These are phyloP conservation scores for Avena sativa DNA, from an alignment of 176 grass and related monocot species.

Conservation along the genomic window DNA sequence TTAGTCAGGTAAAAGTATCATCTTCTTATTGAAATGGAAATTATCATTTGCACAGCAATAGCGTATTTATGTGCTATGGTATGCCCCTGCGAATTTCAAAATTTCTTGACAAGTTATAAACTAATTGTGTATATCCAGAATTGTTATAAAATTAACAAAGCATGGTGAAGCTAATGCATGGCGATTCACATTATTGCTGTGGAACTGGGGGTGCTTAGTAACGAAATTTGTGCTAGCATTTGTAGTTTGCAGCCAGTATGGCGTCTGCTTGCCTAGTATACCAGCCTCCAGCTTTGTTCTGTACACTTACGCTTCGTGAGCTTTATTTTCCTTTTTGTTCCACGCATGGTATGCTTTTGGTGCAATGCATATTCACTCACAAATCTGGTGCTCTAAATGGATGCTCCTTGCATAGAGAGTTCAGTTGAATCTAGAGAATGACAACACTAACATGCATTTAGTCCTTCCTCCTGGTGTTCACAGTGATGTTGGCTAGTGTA, in stretches of 20 bases:
- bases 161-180: background rate
- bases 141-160: constrained; percentile 4
- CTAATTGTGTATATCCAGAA: background rate
- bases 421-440: constrained; percentile 28
- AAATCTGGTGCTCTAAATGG: background rate
- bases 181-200: background rate
- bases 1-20: constrained; percentile 66
- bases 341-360: background rate
- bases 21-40: constrained; percentile 45
- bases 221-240: constrained; percentile 1
- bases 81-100: background rate
- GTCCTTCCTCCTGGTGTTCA: constrained; percentile 5
- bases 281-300: constrained; percentile 1
- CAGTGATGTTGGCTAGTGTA: background rate
- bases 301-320: background rate
- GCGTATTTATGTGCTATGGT: constrained; percentile 9
- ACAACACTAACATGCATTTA: background rate
- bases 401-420: background rate
- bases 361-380: background rate
- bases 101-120: background rate
- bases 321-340: background rate
- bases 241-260: constrained; percentile 19
- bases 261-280: constrained; percentile 9
- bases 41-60: constrained; percentile 15
- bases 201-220: background rate